Evolutionary conservation across 1,284 basidiomycete genomes (phyloP), one percentile per base, ranked within the genome.

Genomic region (Ustilago bromivora): DNA sequence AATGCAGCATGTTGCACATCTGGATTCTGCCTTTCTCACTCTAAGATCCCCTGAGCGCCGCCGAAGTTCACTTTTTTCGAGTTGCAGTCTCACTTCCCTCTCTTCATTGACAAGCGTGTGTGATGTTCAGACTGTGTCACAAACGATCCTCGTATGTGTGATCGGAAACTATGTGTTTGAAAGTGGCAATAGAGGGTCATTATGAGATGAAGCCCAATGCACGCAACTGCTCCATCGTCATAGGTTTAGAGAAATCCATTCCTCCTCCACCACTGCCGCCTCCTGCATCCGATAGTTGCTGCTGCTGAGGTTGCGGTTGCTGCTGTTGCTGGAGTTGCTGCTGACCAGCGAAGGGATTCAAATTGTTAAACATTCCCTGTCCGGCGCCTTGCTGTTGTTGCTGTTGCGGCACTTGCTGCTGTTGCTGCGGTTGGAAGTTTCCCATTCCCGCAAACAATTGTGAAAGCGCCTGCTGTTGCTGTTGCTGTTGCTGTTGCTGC

Each of bases 181-280:
- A 28, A 28, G 23, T 40, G 38, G 38, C 10, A 10, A 19, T 9
- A 31, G 53, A 28, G 32, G 8, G 15, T 12, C 7, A 15, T 47
- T 58, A 75, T n/a, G 66, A 57, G 12, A 78, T 61, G 41, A 78
- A 73, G 2, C 76, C 76, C 17, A 78, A 58, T 17, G 76, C 67
- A 40, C 71, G 71, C 23, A 78, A 41, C 19, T 78, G 76, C 13
- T 78, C 76, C 65, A 78, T 74, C 6, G 67, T 68, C 67, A 78
- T 71, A 4, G 74, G 74, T 32, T 76, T 65, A 12, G 64, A 68
- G n/a, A 71, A 71, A 40, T 76, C 74, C 51, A 73, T 35, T 34
- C 40, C 28, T 7, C 57, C 63, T 15, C 31, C 51, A 11, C 28
- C 65, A n/a, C 34, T 65, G 2, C 57, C 32, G 15, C 34, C 51